Base-by-base conservation (phyloP, 805 yeast genomes). In the Dipodascus geniculatus region DNA sequence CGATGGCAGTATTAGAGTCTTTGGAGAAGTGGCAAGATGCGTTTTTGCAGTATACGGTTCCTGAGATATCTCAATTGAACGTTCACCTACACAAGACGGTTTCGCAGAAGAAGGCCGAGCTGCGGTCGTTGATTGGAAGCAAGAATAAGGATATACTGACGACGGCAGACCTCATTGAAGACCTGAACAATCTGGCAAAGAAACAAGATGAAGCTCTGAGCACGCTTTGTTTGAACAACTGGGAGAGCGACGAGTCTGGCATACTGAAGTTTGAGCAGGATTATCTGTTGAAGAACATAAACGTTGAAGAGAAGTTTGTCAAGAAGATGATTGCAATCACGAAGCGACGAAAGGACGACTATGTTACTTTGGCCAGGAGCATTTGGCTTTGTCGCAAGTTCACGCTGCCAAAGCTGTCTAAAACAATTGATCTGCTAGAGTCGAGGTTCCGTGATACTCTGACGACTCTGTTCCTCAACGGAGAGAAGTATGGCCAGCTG, bases 61-160 rank as follows among this genome's bases (percentile, higher is more conserved):
- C 56, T 1, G 62, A 60, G 31, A 54, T 60, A 23, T 51, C 59
- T 38, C 23, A 42, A 9, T 47, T 60, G 42, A 52, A 54, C 28
- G 52, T 24, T 33, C 53, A 52, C 6, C 19, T 38, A n/a, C 44
- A 42, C 17, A 47, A 49, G 4, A 50, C 48, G 28, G 61, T 60
- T n/a, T 49, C 48, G 11, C 42, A 44, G 42, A 61, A 60, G 51
- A 57, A 53, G 51, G 51, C 48, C 16, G 57, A 58, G 35, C 49
- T 61, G 19, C 54, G 64, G 22, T 38, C 56, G 31, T 52, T 61
- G 48, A 56, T 61, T 1, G 65, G 65, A 4, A 42, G 48, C n/a
- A 48, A 57, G 42, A 61, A 59, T 48, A 50, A 51, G 22, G 62
- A 61, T 48, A 51, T 61, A 51, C 55, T 61, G 9, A 50, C 50